A percentile compares a stretch with the other conserved stretches of the same genome.
Evolutionary conservation across 371 early-diverging fungal genomes (phyloP).

Genomic region (Mortierella polycephala): DNA sequence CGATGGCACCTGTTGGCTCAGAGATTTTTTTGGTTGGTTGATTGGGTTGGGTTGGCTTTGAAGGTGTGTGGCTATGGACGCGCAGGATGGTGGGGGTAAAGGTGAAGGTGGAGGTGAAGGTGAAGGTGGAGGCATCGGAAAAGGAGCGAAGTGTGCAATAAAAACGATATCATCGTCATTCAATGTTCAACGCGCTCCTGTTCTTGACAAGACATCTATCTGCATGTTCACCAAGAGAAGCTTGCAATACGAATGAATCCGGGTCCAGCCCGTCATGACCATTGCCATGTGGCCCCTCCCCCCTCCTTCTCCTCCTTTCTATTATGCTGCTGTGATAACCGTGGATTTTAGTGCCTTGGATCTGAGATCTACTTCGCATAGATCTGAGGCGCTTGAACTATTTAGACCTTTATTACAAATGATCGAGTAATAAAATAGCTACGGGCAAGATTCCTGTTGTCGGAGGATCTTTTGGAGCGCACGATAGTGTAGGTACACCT

Average conservation of each 20-base stretch:
- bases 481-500: constrained; percentile 27
- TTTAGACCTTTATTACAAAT: too few relatives aligned
- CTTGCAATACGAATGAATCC: too few relatives aligned
- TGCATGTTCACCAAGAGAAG: too few relatives aligned
- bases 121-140: not conserved
- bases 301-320: not conserved
- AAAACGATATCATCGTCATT: not conserved
- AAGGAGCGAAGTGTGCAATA: not conserved
- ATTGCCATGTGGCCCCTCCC: too few relatives aligned
- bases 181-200: too few relatives aligned
- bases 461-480: constrained; percentile 17
- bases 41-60: too few relatives aligned
- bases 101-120: not conserved
- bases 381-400: not conserved
- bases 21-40: not conserved
- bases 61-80: too few relatives aligned
- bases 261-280: too few relatives aligned
- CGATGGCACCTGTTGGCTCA: constrained; percentile 1
- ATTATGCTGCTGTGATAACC: not conserved
- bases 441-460: constrained; percentile 4
- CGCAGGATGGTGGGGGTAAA: not conserved
- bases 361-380: not conserved
- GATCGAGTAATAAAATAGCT: too few relatives aligned
- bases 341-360: not conserved
- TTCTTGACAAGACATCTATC: too few relatives aligned